Evolutionary conservation across 2,329 filamentous ascomycete species (phyloP), one percentile per base, ranked within the genome.

Genomic region (Xylariales sp.): DNA sequence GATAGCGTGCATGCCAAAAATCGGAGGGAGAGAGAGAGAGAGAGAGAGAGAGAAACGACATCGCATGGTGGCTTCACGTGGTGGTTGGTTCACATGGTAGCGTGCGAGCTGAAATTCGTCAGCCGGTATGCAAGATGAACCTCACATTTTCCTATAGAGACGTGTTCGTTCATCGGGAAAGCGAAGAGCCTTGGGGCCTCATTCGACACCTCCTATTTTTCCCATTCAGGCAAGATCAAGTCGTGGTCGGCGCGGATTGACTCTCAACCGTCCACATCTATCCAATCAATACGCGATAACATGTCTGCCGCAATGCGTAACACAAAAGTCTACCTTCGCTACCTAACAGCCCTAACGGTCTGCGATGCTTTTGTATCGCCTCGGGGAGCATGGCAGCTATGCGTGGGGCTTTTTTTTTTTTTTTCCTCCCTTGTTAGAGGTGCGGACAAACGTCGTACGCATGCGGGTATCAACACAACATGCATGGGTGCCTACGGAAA

Each of bases 381-480:
- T 12, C 39, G 6, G 50, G 43, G 59, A 56, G 30, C 34, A 59
- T 45, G 12, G 23, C 46, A 41, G 39, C 14, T 41, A 18, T 56
- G 43, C 36, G 36, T 53, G 43, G 56, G 53, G 61, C 49, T 54
- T 50, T 36, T 30, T 14, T 39, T 36, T 30, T 14, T 39, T 55
- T 46, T 50, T 36, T 30, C 10, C 32, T 23, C 23, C 23, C 23
- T 55, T 46, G 18, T 39, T 41, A 12, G 57, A 61, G 43, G 18
- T 49, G 45, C 32, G 52, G 56, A n/a, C 45, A 28, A 49, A 53
- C 53, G 45, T 58, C 23, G 28, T 48, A 65, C 61, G 61, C 67
- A 62, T 54, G 64, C 64, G 41, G 56, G 36, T 55, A 49, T 41
- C 43, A 59, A 32, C 62, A n/a, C 43, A 60, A 55, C 64, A 46